Evolutionary conservation across 2,329 filamentous ascomycete genomes (phyloP).

Genomic region (Basipetospora chlamydospora): DNA sequence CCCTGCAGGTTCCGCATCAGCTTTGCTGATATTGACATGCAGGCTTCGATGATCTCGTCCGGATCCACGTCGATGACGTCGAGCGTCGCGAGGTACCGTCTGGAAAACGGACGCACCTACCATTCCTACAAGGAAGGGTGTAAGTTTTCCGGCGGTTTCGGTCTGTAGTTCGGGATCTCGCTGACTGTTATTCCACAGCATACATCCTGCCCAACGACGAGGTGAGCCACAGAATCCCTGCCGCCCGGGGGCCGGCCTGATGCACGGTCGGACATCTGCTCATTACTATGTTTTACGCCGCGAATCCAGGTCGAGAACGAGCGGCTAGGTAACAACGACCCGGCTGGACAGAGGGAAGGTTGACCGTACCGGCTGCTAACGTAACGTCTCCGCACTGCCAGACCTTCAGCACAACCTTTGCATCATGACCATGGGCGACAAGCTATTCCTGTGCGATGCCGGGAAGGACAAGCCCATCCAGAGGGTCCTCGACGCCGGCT

Average conservation of each 20-base stretch:
- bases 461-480: constrained; percentile 8
- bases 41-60: too few relatives aligned
- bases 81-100: constrained; percentile 12
- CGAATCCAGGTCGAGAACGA: constrained; percentile 11
- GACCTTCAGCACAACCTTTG: constrained; percentile 16
- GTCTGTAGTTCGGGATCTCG: too few relatives aligned
- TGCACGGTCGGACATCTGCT: not conserved
- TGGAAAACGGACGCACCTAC: constrained; percentile 16
- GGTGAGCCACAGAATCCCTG: not conserved
- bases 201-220: constrained; percentile 5
- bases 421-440: constrained; percentile 12
- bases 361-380: too few relatives aligned
- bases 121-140: constrained; percentile 15
- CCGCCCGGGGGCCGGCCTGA: not conserved
- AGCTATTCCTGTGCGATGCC: constrained; percentile 10
- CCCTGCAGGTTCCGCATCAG: too few relatives aligned
- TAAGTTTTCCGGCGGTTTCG: constrained; percentile 1
- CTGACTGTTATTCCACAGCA: not conserved
- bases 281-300: too few relatives aligned
- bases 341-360: too few relatives aligned
- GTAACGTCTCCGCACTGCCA: not conserved
- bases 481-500: constrained; percentile 17
- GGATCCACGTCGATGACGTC: constrained; percentile 10
- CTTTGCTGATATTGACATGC: too few relatives aligned
- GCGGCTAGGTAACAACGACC: constrained; percentile 8